Percentiles rank a stretch among this genome's conserved stretches.
Evolutionary conservation across 768 basidiomycete species (phyloP).

Genomic region (Mycena indigotica): DNA sequence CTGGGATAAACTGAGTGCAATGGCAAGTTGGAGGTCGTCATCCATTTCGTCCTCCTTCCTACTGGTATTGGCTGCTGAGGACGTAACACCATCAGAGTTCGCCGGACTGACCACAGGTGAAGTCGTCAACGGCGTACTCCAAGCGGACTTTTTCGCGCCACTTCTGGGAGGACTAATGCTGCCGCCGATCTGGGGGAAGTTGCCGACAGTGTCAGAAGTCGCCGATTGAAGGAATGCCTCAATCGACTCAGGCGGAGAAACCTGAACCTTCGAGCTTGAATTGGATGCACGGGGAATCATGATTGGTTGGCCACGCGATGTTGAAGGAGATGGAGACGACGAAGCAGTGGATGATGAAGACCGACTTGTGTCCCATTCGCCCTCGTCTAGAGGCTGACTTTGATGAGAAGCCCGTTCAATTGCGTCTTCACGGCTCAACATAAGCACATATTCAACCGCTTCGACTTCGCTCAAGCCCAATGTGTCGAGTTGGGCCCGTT

Average conservation of each 20-base stretch:
- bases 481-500: constrained; percentile 54
- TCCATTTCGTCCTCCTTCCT: constrained; percentile 48
- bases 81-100: constrained; percentile 7
- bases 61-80: not conserved
- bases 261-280: constrained; percentile 57
- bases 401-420: constrained; percentile 23
- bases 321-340: constrained; percentile 12
- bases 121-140: constrained; percentile 40
- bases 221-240: constrained; percentile 47
- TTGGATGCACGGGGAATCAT: constrained; percentile 3
- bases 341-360: not conserved
- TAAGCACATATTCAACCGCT: constrained; percentile 77
- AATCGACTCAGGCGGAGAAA: constrained; percentile 59
- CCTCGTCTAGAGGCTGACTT: constrained; percentile 44
- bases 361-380: constrained; percentile 58
- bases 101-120: constrained; percentile 15
- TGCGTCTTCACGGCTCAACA: constrained; percentile 83
- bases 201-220: constrained; percentile 39
- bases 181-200: constrained; percentile 23
- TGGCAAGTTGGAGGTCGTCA: constrained; percentile 63
- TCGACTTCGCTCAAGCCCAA: constrained; percentile 76
- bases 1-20: constrained; percentile 69
- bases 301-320: constrained; percentile 28
- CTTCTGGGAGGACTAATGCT: constrained; percentile 7
- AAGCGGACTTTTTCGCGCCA: constrained; percentile 33